Conservation (phyloP, 768 basidiomycete species). For the Boletus coccyginus region DNA sequence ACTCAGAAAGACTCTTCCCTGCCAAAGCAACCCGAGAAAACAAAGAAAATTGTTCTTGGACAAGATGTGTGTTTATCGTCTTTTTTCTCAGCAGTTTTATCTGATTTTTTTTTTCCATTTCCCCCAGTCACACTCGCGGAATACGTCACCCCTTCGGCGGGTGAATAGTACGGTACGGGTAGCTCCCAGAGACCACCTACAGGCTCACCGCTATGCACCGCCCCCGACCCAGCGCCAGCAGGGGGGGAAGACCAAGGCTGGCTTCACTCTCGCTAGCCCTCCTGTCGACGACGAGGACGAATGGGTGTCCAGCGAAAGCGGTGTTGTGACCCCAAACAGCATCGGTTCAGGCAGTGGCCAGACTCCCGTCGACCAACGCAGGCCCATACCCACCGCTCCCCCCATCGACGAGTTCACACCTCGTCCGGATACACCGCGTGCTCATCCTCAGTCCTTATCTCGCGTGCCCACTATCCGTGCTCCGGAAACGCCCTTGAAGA, state of each 20-base stretch:
- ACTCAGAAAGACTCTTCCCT: slow-evolving; percentile 59
- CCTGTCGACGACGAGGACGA: slow-evolving; percentile 58
- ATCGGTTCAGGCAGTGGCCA: slow-evolving; percentile 42
- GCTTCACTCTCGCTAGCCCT: slow-evolving; percentile 57
- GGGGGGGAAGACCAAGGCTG: slow-evolving; percentile 42
- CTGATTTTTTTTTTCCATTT: slow-evolving; percentile 4
- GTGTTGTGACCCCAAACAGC: slow-evolving; percentile 62
- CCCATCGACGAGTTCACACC: slow-evolving; percentile 17
- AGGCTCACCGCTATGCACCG: slow-evolving; percentile 34
- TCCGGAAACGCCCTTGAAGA: slow-evolving; percentile 22
- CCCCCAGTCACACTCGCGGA: slow-evolving; percentile 22
- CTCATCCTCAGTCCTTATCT: slow-evolving; percentile 31
- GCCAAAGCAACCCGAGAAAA: slow-evolving; percentile 47
- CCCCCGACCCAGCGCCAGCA: slow-evolving; percentile 29
- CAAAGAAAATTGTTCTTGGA: slow-evolving; percentile 43
- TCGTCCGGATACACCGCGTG: slow-evolving; percentile 31
- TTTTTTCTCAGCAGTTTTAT: slow-evolving; percentile 13
- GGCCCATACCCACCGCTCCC: slow-evolving; percentile 5
- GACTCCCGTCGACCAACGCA: slow-evolving; percentile 31
- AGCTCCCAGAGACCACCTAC: slow-evolving; percentile 30
- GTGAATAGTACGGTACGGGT: slow-evolving; percentile 29
- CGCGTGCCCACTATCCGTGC: slow-evolving; percentile 34
- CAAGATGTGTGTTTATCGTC: slow-evolving; percentile 43
- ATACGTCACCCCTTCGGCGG: slow-evolving; percentile 24
- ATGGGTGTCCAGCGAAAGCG: slow-evolving; percentile 79